Evolutionary conservation across 2,329 filamentous ascomycete genomes (phyloP).

Genomic region (Capronia americana): DNA sequence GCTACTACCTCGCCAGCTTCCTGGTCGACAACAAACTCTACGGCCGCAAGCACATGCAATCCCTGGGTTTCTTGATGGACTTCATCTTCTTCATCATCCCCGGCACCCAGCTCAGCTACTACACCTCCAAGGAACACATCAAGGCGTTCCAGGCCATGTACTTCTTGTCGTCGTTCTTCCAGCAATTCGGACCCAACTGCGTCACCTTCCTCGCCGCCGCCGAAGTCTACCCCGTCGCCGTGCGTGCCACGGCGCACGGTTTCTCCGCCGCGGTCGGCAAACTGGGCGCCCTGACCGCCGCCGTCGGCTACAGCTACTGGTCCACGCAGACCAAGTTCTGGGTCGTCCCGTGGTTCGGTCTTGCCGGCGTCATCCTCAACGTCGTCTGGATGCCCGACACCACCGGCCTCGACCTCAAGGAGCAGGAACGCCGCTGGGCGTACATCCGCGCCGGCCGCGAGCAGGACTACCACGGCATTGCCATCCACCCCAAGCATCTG

Average conservation of each 20-base stretch:
- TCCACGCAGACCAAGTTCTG: slow-evolving; percentile 61
- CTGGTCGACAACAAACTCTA: slow-evolving; percentile 96
- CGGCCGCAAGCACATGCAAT: slow-evolving; percentile 95
- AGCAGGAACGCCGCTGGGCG: slow-evolving; percentile 91
- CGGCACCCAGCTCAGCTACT: slow-evolving; percentile 86
- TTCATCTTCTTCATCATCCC: slow-evolving; percentile 94
- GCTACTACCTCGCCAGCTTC: slow-evolving; percentile 87
- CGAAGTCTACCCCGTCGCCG: slow-evolving; percentile 93
- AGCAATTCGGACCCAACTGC: slow-evolving; percentile 96
- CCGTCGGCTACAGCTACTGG: slow-evolving; percentile 95
- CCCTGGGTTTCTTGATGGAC: slow-evolving; percentile 88
- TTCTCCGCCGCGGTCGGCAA: slow-evolving; percentile 94
- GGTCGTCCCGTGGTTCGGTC: slow-evolving; percentile 93
- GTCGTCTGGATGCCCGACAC: slow-evolving; percentile 92
- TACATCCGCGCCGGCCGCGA: slow-evolving; percentile 81
- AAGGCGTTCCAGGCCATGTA: slow-evolving; percentile 95
- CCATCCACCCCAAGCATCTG: slow-evolving; percentile 86
- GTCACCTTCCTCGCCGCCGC: slow-evolving; percentile 96
- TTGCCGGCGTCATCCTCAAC: slow-evolving; percentile 83
- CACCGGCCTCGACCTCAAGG: slow-evolving; percentile 86
- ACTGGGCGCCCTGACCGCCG: slow-evolving; percentile 82
- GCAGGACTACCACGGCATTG: slow-evolving; percentile 88
- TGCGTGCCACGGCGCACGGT: slow-evolving; percentile 91
- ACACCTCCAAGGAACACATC: slow-evolving; percentile 72
- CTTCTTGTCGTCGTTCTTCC: slow-evolving; percentile 97